A percentile compares a stretch with the other conserved stretches of the same genome.
Evolutionary conservation across 2,329 filamentous ascomycete genomes (phyloP).

Genomic region (Trichoderma arundinaceum): DNA sequence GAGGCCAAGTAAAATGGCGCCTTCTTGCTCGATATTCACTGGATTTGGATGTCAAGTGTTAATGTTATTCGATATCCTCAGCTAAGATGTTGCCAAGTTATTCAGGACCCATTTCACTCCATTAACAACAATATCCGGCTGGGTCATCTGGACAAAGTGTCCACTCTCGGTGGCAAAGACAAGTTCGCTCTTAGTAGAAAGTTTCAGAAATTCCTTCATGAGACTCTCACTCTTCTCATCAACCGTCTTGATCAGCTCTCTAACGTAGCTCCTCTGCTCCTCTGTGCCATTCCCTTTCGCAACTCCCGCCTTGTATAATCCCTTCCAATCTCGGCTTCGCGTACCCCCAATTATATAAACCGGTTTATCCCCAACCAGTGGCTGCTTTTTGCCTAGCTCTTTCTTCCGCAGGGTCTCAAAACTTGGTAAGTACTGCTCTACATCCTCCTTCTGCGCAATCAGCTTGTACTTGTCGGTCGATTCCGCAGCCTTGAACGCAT

Average conservation of each 20-base stretch:
- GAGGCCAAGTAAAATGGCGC: too few species aligned
- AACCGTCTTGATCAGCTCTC: constrained; percentile 7
- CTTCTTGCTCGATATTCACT: too few species aligned
- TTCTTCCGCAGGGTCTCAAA: constrained; percentile 16
- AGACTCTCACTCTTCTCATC: constrained; percentile 2
- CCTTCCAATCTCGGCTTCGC: constrained; percentile 13
- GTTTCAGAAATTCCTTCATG: constrained; percentile 9
- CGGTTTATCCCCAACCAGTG: not conserved
- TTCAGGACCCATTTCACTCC: not conserved
- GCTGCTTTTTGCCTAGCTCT: not conserved
- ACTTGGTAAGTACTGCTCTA: constrained; percentile 5
- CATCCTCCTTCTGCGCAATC: not conserved
- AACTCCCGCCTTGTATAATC: constrained; percentile 11
- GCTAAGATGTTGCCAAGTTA: too few species aligned
- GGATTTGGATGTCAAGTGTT: too few species aligned
- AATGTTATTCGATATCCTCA: too few species aligned
- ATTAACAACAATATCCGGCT: not conserved
- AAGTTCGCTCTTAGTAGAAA: constrained; percentile 4
- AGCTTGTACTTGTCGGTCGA: not conserved
- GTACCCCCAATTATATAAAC: constrained; percentile 4
- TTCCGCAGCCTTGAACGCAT: constrained; percentile 9
- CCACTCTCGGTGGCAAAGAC: constrained; percentile 20
- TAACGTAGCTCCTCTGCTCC: not conserved
- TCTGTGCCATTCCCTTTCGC: constrained; percentile 13
- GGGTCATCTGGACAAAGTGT: constrained; percentile 21